These are phyloP conservation scores for Eutypella sp. DNA, from an alignment of 2,329 filamentous ascomycete species.

Conservation along the genomic window DNA sequence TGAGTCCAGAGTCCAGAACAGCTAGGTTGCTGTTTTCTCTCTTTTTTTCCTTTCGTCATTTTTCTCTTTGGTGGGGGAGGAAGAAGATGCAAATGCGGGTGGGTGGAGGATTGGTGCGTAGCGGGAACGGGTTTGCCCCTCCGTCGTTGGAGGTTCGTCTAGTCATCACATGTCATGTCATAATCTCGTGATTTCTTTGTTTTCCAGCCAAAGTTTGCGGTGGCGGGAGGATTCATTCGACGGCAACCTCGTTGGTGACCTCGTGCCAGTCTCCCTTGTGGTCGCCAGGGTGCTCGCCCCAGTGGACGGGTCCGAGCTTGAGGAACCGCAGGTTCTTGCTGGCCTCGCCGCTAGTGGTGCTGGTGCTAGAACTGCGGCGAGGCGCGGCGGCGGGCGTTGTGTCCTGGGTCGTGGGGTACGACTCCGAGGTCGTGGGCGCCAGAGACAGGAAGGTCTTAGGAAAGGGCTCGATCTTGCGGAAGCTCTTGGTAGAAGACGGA, in stretches of 20 bases:
- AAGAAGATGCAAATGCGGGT: too few relatives aligned
- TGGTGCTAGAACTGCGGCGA: conserved; percentile 51
- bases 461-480: conserved; percentile 21
- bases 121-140: too few relatives aligned
- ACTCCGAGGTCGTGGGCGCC: conserved; percentile 53
- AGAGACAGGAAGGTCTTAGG: conserved; percentile 49
- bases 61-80: too few relatives aligned
- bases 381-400: conserved; percentile 26
- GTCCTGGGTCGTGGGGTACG: conserved; percentile 41
- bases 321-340: conserved; percentile 48
- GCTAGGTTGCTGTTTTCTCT: too few relatives aligned
- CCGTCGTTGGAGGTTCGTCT: too few relatives aligned
- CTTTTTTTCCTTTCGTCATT: too few relatives aligned
- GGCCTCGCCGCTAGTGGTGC: conserved; percentile 49
- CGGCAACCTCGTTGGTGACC: conserved; percentile 44
- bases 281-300: conserved; percentile 53
- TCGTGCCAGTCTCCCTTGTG: conserved; percentile 54
- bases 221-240: conserved; percentile 30
- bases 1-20: too few relatives aligned
- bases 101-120: too few relatives aligned
- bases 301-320: conserved; percentile 61
- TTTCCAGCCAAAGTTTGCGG: neutral
- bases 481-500: too few relatives aligned
- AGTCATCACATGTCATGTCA: too few relatives aligned
- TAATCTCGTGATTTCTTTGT: neutral